Evolutionary conservation across 352 stramenopile species (phyloP), one percentile per base, ranked within the genome.

Genomic region (Pythium rishiriense): DNA sequence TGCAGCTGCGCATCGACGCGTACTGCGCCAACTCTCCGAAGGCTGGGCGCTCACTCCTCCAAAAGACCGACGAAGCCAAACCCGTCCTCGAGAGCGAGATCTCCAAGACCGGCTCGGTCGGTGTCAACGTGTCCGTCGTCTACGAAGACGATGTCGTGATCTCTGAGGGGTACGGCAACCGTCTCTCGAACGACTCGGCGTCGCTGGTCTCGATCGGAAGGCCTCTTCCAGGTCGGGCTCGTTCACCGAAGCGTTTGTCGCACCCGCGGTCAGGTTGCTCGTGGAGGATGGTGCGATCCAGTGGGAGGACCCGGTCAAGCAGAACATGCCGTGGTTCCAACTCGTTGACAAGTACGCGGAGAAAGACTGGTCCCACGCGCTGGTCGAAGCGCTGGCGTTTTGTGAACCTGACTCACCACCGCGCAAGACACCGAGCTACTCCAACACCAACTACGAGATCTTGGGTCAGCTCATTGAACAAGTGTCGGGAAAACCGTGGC

Each of bases 201-300:
- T 79, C 63, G 22, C 22, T 42, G 0, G 78, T 86, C 22, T 75
- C 76, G 0, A 68, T 55, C 26, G 68, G 72, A 10, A 75, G 74
- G n/a, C 14, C 53, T 86, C 45, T 89, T 91, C 55, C 74, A 91
- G 70, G 85, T 91, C 45, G 79, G 81, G n/a, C 17, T 91, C 81
- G 2, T 70, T 91, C 26, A 76, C 78, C 1, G 89, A 91, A 64
- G 88, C 78, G 8, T 79, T 89, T 26, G 73, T 91, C 41, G 72
- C 74, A 14, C 22, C 74, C 0, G 66, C n/a, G 4, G 66, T 77
- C 25, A 66, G 58, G 15, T 19, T 72, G 19, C 50, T 72, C 60
- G 73, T 85, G 22, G 79, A 88, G 25, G 78, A 91, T 28, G 71
- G 73, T n/a, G 76, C 73, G 15, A 19, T 91, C 48, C 57, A 62